Percentiles rank a stretch among this genome's conserved stretches.
These are phyloP conservation scores for Exophiala viscosa DNA, from an alignment of 2,329 filamentous ascomycete species.

Conservation along the genomic window DNA sequence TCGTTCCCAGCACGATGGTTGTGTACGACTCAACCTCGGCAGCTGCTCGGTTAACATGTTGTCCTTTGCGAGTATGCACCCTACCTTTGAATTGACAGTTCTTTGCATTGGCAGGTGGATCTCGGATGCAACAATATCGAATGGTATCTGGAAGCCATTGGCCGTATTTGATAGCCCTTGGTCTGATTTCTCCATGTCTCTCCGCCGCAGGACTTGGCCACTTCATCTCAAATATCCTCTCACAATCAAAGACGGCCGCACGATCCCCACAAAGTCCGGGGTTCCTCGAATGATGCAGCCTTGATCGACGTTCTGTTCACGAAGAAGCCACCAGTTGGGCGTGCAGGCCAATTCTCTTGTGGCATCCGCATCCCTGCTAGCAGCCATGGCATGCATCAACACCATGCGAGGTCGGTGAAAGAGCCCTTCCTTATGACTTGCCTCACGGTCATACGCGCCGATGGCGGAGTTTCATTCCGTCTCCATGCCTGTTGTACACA, in stretches of 20 bases:
- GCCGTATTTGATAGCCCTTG: not conserved
- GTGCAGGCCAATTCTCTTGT: not conserved
- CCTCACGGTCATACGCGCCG: not conserved
- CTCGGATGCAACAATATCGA: not conserved
- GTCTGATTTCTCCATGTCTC: not conserved
- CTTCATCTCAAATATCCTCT: not conserved
- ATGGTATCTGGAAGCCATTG: not conserved
- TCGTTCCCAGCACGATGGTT: too few relatives aligned
- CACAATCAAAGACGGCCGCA: not conserved
- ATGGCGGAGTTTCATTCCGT: not conserved
- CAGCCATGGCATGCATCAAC: not conserved
- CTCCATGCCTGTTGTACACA: not conserved
- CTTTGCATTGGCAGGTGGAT: not conserved
- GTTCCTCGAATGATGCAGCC: not conserved
- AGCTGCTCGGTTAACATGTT: not conserved
- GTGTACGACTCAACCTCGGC: not conserved
- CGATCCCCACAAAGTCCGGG: not conserved
- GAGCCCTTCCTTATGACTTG: not conserved
- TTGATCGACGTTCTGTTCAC: not conserved
- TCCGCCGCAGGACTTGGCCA: not conserved
- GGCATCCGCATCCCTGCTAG: not conserved
- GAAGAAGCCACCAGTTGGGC: not conserved
- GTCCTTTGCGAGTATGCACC: not conserved
- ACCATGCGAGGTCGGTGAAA: not conserved
- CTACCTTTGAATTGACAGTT: not conserved